phyloP scores from a whole-genome alignment of 371 early-diverging fungal species.

The Mucor plumbeus region DNA sequence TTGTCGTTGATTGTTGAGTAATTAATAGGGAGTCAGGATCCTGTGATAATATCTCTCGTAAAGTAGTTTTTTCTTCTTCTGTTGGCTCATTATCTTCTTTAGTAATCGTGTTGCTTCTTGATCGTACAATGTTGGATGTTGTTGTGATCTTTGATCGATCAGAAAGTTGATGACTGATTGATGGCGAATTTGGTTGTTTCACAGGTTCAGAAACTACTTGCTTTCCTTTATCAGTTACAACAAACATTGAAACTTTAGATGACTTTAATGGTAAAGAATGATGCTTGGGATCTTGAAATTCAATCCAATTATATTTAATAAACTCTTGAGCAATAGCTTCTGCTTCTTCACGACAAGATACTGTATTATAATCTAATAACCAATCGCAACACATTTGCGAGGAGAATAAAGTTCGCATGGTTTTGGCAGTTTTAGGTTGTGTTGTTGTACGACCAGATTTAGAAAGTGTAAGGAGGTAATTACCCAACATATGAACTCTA shows the following conservation, averaged over 20 bases:
- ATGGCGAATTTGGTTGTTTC: constrained; percentile 19
- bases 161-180: constrained; percentile 14
- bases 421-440: constrained; percentile 25
- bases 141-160: constrained; percentile 5
- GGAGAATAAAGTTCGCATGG: constrained; percentile 48
- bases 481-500: constrained; percentile 43
- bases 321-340: constrained; percentile 58
- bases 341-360: constrained; percentile 69
- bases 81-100: constrained; percentile 7
- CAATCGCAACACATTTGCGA: constrained; percentile 61
- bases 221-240: constrained; percentile 36
- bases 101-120: constrained; percentile 13
- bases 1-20: constrained; percentile 10
- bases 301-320: constrained; percentile 61
- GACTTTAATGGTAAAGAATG: constrained; percentile 17
- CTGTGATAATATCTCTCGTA: constrained; percentile 27
- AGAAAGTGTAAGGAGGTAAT: constrained; percentile 45
- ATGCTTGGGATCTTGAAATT: constrained; percentile 41
- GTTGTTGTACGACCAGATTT: constrained; percentile 24
- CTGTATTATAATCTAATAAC: constrained; percentile 65
- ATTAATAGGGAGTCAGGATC: constrained; percentile 25
- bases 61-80: constrained; percentile 23
- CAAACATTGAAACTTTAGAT: constrained; percentile 29
- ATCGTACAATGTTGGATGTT: background rate
- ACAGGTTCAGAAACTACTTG: constrained; percentile 23